Conservation (phyloP, 2,329 filamentous ascomycete species). For the Fusarium drepaniforme region DNA sequence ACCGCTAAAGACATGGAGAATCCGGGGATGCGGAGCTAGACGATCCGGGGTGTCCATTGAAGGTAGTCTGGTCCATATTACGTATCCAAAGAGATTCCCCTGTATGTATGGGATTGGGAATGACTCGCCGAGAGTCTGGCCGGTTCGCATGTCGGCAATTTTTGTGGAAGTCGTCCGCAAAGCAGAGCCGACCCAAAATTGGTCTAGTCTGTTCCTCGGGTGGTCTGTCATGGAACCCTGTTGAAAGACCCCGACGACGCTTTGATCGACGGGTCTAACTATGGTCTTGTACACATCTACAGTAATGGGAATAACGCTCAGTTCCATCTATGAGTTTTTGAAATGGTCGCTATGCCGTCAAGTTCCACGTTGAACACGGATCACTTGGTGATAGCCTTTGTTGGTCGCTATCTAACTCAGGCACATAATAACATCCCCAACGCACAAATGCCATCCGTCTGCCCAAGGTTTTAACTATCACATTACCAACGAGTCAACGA, state of each 20-base stretch:
- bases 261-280: not conserved
- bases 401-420: not conserved
- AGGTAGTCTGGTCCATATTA: not conserved
- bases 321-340: too few relatives aligned
- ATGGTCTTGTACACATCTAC: too few relatives aligned
- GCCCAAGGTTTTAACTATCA: not conserved
- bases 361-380: not conserved
- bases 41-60: not conserved
- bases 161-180: not conserved
- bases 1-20: not conserved
- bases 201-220: not conserved
- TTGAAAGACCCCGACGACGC: not conserved
- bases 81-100: not conserved
- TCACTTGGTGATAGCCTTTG: not conserved
- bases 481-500: not conserved
- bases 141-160: not conserved
- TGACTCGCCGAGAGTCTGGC: not conserved
- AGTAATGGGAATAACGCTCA: too few relatives aligned
- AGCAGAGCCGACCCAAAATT: not conserved
- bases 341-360: not conserved
- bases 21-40: not conserved
- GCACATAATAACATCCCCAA: not conserved
- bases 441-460: not conserved
- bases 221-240: not conserved
- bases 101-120: not conserved